Percentiles rank a stretch among this genome's conserved stretches.
phyloP scores from a whole-genome alignment of 768 basidiomycete species.

The Cytidiella melzeri region DNA sequence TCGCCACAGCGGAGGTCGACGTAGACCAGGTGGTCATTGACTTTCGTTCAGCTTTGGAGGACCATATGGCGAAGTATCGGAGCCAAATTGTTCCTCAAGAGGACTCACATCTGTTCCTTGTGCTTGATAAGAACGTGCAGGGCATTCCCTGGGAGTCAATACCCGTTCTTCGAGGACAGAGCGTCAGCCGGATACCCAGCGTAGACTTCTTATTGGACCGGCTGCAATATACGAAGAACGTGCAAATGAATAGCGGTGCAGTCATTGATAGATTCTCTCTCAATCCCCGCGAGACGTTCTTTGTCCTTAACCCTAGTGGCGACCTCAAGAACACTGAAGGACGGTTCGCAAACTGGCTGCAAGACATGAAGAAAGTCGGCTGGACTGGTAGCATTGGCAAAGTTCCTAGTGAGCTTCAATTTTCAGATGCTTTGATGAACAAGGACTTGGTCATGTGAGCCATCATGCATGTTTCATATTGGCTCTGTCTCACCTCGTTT shows the following conservation, averaged over 20 bases:
- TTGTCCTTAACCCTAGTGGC: conserved; percentile 87
- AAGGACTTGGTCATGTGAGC: conserved; percentile 90
- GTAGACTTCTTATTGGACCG: conserved; percentile 85
- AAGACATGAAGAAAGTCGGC: conserved; percentile 61
- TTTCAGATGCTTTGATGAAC: conserved; percentile 61
- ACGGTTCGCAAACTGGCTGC: conserved; percentile 74
- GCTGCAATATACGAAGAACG: conserved; percentile 45
- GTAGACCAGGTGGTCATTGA: conserved; percentile 87
- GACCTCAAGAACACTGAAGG: conserved; percentile 82
- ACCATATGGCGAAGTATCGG: conserved; percentile 45
- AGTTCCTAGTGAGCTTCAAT: conserved; percentile 77
- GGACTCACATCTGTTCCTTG: conserved; percentile 78
- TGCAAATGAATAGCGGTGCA: conserved; percentile 13
- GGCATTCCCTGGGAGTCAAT: conserved; percentile 95
- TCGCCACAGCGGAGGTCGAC: conserved; percentile 89
- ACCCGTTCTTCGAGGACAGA: conserved; percentile 74
- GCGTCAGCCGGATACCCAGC: conserved; percentile 90
- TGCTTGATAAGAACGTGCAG: conserved; percentile 86
- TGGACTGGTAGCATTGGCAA: conserved; percentile 83
- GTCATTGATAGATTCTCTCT: conserved; percentile 45
- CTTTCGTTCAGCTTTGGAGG: conserved; percentile 69
- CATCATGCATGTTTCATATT: neutral
- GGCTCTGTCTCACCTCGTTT: neutral
- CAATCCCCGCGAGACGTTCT: conserved; percentile 68
- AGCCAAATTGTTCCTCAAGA: conserved; percentile 19